Base-by-base conservation (phyloP, 2,329 filamentous ascomycete genomes). In the Elsinoe australis region DNA sequence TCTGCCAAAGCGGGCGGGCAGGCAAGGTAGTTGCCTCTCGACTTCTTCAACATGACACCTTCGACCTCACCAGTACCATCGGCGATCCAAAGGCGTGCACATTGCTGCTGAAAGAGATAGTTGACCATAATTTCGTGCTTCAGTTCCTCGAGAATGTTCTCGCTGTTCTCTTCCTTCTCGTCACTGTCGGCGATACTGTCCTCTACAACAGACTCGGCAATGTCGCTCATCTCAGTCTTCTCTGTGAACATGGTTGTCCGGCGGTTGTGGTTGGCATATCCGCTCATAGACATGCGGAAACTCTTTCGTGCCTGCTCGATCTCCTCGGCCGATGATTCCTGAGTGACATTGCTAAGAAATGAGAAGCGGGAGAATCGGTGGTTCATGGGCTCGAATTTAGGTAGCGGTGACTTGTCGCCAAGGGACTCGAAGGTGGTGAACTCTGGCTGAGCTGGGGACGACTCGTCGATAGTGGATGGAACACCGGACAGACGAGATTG, bases 41-140 rank as follows among this genome's bases (percentile, higher is more conserved):
- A 62, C 59, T 85, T 87, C 54, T 83, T 76, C 39, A 89, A 67
- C 15, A 89, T 66, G 21, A 87, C 83, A 54, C 85, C 85, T 62
- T 88, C 84, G 4, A 79, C 64, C 55, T 82, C 76, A 9, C 81
- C 82, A 41, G 74, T 80, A 28, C 75, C 78, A 56, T 86, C 81
- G 24, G 78, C 78, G 15, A 87, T 79, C 85, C 85, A 88, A 26
- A 87, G 72, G 52, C 79, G 76, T 9, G 78, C 76, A 59, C 82
- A 87, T 66, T 87, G 83, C 61, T 88, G 83, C 63, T 88, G 84
- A 64, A 87, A 87, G 19, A 89, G 71, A 62, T 86, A 87, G 66
- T 85, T 87, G 52, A 85, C 83, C 83, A 88, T 88, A 52, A 88
- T 82, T 64, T 88, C 84, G 59, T 87, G 81, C 64, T 83, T 85